Evolutionary conservation across 257 asterid species (phyloP).

Genomic region (Solanum sitiens): DNA sequence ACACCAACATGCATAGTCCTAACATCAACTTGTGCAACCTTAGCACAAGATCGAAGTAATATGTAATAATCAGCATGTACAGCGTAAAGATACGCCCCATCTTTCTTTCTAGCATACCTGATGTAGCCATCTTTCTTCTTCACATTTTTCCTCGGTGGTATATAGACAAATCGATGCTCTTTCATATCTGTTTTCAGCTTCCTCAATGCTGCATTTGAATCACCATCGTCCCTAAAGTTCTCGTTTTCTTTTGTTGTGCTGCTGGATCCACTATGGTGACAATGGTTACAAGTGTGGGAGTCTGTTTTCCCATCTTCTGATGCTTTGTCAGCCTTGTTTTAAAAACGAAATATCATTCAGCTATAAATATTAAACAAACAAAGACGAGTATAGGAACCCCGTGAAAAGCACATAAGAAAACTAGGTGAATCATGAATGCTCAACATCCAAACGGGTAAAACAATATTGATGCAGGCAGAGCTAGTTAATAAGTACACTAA

Average conservation of each 20-base stretch:
- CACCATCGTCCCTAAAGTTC: not conserved
- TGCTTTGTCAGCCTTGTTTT: not conserved
- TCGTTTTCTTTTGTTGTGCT: not conserved
- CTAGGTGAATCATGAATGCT: not conserved
- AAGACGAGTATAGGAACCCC: not conserved
- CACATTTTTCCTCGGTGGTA: slow-evolving; percentile 36
- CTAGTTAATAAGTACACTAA: not conserved
- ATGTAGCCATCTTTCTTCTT: slow-evolving; percentile 29
- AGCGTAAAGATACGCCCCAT: slow-evolving; percentile 34
- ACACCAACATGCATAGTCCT: slow-evolving; percentile 65
- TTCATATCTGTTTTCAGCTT: slow-evolving; percentile 59
- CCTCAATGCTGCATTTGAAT: slow-evolving; percentile 22
- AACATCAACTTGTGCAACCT: slow-evolving; percentile 52
- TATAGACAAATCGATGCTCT: slow-evolving; percentile 48
- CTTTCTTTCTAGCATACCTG: slow-evolving; percentile 41
- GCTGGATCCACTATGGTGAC: not conserved
- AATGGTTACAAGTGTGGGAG: not conserved
- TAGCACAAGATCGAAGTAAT: slow-evolving; percentile 69
- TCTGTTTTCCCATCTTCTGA: not conserved
- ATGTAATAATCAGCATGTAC: slow-evolving; percentile 81
- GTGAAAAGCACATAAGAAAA: fast-evolving
- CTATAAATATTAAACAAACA: not conserved
- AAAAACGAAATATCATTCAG: not conserved
- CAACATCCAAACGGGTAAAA: not conserved
- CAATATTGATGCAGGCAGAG: not conserved